These are phyloP conservation scores for Imleria badia DNA, from an alignment of 768 basidiomycete genomes.

Conservation along the genomic window DNA sequence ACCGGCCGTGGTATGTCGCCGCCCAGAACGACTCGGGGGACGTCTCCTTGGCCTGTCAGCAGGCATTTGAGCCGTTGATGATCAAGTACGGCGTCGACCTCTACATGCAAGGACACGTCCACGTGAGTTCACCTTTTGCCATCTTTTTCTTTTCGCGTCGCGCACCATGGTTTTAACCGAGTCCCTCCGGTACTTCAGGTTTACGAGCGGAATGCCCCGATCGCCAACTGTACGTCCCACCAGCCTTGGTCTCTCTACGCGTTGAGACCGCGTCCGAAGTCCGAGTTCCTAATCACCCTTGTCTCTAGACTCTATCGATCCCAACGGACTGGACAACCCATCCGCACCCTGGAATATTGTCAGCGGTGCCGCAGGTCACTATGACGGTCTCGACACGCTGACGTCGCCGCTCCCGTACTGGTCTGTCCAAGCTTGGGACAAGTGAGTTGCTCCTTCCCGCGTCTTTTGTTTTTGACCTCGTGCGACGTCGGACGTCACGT, in stretches of 20 bases:
- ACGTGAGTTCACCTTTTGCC: constrained; percentile 11
- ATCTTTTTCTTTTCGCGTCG: too few species aligned
- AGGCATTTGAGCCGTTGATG: constrained; percentile 31
- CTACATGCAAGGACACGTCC: constrained; percentile 30
- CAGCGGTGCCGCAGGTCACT: constrained; percentile 29
- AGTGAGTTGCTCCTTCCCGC: constrained; percentile 9
- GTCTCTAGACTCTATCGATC: constrained; percentile 16
- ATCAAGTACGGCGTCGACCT: constrained; percentile 31
- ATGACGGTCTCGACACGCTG: constrained; percentile 26
- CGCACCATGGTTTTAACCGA: too few species aligned
- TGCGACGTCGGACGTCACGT: too few species aligned
- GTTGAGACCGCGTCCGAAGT: too few species aligned
- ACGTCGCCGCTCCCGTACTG: background rate
- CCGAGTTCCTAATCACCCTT: too few species aligned
- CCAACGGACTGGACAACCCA: constrained; percentile 26
- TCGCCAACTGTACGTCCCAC: constrained; percentile 23
- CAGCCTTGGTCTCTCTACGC: too few species aligned
- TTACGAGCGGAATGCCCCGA: constrained; percentile 29
- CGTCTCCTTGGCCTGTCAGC: constrained; percentile 19
- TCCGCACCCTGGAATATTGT: constrained; percentile 27
- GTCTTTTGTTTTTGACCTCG: too few species aligned
- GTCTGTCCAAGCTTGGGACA: constrained; percentile 4
- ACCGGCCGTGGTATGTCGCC: constrained; percentile 27
- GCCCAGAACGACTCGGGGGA: constrained; percentile 4
- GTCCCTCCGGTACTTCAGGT: background rate